Percentiles rank a stretch among this genome's conserved stretches.
phyloP scores from a whole-genome alignment of 2,329 filamentous ascomycete species.

The Epichloe gansuensis region DNA sequence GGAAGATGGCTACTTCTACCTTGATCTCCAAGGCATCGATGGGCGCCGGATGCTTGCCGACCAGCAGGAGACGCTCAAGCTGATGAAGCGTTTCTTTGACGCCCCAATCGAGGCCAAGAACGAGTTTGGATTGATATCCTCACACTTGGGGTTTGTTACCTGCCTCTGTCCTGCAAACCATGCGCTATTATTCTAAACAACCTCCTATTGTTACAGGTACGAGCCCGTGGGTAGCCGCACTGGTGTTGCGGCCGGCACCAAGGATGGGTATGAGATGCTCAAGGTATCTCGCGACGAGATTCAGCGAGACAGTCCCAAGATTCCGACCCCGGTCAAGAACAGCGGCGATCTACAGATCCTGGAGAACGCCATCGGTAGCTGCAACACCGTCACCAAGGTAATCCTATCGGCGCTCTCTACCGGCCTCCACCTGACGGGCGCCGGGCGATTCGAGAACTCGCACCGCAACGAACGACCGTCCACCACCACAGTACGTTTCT shows the following conservation, averaged over 20 bases:
- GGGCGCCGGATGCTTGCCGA: constrained; percentile 39
- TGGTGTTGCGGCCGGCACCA: constrained; percentile 32
- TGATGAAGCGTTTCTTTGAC: constrained; percentile 45
- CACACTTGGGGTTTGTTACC: constrained; percentile 33
- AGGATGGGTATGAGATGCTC: constrained; percentile 41
- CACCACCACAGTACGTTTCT: constrained; percentile 23
- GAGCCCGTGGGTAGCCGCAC: constrained; percentile 36
- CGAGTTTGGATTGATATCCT: constrained; percentile 39
- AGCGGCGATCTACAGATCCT: constrained; percentile 33
- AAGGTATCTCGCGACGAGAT: constrained; percentile 39
- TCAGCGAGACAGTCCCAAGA: constrained; percentile 31
- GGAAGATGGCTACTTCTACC: constrained; percentile 42
- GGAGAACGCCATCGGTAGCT: constrained; percentile 35
- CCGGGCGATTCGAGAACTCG: constrained; percentile 33
- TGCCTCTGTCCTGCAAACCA: background rate
- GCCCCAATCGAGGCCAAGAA: constrained; percentile 41
- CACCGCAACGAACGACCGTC: constrained; percentile 38
- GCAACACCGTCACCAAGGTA: constrained; percentile 37
- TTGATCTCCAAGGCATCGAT: constrained; percentile 39
- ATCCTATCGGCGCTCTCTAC: constrained; percentile 38
- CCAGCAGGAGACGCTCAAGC: constrained; percentile 36
- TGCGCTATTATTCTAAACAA: background rate
- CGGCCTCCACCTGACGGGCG: constrained; percentile 30
- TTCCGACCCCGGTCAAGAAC: constrained; percentile 35
- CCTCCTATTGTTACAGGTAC: constrained; percentile 20